Evolutionary conservation across 768 basidiomycete species (phyloP), one percentile per base, ranked within the genome.

Genomic region (Auricularia cornea): DNA sequence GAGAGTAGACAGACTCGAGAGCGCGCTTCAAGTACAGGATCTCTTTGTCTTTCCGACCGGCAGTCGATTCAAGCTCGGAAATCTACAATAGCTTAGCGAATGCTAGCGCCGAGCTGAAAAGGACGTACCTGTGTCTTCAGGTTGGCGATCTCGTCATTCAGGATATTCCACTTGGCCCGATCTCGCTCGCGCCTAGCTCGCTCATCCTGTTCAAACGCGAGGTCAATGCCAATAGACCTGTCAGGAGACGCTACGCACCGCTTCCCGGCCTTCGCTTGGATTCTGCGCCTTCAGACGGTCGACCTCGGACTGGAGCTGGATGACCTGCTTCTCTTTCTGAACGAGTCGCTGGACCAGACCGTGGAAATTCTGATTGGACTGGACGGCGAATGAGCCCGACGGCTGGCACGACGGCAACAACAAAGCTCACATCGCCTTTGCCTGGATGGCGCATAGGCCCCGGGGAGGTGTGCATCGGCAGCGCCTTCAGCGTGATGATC

Each of bases 251-350:
- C 12, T 38, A 71, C 86, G 60, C 67, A 91, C 90, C 44, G 80
- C 79, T 66, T 90, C 88, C 29, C 81, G 77, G 1, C 73, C 72
- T 59, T 88, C 87, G 29, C 68, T 72, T 3, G 84, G 84, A 71
- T 82, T 83, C 70, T 84, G 81, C 3, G 78, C 75, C 67, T 82
- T 85, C 66, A 86, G 74, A 20, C 80, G 78, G 62, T 87, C 88
- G 23, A 94, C 74, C 69, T 94, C 89, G 3, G 80, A 80, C 70
- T 87, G 86, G 1, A 95, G 79, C 62, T 87, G 84, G 2, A 84
- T 70, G 1, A 92, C 89, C 72, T 94, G 85, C 69, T 89, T 92
- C 76, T 97, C 94, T 72, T 93, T 94, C 71, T 86, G 83, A 3
- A 89, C 83, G 18, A 95, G 78, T 11, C 90, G 84, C 69, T 92